Evolutionary conservation across 768 basidiomycete genomes (phyloP).

Genomic region (Tephrocybe sp.): DNA sequence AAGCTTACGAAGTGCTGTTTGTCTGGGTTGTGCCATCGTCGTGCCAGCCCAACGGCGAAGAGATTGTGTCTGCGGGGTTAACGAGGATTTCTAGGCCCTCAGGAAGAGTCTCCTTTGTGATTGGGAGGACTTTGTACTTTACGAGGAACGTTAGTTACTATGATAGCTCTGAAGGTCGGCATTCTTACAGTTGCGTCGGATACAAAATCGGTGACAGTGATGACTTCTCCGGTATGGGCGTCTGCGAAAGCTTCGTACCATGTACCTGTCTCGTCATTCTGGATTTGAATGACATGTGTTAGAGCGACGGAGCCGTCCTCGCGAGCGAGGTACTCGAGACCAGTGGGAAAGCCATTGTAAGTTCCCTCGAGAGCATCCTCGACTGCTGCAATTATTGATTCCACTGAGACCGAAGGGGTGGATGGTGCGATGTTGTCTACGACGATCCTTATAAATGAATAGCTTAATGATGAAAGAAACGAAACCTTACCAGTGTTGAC

Average conservation of each 20-base stretch:
- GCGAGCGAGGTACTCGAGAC: constrained; percentile 39
- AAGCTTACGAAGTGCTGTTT: constrained; percentile 24
- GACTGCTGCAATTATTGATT: constrained; percentile 33
- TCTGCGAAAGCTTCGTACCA: constrained; percentile 62
- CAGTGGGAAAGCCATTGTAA: constrained; percentile 37
- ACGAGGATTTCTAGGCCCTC: constrained; percentile 44
- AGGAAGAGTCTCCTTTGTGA: constrained; percentile 22
- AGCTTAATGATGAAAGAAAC: neutral
- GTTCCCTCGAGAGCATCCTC: constrained; percentile 36
- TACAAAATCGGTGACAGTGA: constrained; percentile 55
- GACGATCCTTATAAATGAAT: neutral
- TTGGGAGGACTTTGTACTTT: neutral
- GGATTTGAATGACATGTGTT: constrained; percentile 37
- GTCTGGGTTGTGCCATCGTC: constrained; percentile 17
- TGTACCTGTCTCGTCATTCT: constrained; percentile 32
- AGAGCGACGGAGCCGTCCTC: constrained; percentile 37
- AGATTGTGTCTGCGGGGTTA: constrained; percentile 43
- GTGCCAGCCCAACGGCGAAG: constrained; percentile 47
- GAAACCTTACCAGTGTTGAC: constrained; percentile 34
- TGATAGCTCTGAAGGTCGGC: neutral
- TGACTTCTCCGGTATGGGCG: constrained; percentile 47
- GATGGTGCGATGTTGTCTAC: constrained; percentile 28
- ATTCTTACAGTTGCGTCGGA: constrained; percentile 37
- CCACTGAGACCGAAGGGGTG: constrained; percentile 32
- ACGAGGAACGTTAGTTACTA: neutral